Percentiles rank a stretch among this genome's conserved stretches.
Evolutionary conservation across 306 rosid genomes (phyloP).

Genomic region (Trifolium fragiferum): DNA sequence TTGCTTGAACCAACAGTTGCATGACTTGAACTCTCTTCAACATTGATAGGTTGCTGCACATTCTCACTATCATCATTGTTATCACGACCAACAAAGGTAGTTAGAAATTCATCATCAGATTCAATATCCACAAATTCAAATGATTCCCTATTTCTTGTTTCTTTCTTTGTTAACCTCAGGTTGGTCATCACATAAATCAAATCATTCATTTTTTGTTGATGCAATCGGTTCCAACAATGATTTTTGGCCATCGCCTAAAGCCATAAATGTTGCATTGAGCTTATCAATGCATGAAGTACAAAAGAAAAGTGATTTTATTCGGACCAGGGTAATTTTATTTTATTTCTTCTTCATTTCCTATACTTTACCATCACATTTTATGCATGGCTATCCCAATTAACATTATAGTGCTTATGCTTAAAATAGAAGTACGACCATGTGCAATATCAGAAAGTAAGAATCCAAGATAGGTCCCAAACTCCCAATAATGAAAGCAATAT

Average conservation of each 20-base stretch:
- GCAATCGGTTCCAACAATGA: too few relatives aligned
- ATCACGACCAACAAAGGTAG: too few relatives aligned
- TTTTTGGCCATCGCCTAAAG: too few relatives aligned
- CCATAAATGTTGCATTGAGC: too few relatives aligned
- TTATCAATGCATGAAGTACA: background rate
- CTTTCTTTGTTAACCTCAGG: background rate
- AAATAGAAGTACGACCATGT: constrained; percentile 42
- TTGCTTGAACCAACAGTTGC: too few relatives aligned
- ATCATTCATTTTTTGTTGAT: too few relatives aligned
- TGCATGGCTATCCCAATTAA: constrained; percentile 23
- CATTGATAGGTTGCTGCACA: too few relatives aligned
- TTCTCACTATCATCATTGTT: too few relatives aligned
- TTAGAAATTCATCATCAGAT: background rate
- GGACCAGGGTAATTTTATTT: background rate
- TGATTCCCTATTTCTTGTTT: background rate
- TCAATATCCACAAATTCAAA: background rate
- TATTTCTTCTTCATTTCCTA: background rate
- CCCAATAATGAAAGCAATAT: constrained; percentile 29
- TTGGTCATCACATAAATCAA: too few relatives aligned
- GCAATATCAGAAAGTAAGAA: constrained; percentile 37
- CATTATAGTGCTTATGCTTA: constrained; percentile 15
- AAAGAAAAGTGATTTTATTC: background rate
- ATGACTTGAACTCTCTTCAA: too few relatives aligned
- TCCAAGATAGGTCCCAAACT: constrained; percentile 38
- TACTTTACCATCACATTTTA: constrained; percentile 10